Percentiles rank a stretch among this genome's conserved stretches.
These are phyloP conservation scores for Boletus sp. DNA, from an alignment of 768 basidiomycete species.

Conservation along the genomic window DNA sequence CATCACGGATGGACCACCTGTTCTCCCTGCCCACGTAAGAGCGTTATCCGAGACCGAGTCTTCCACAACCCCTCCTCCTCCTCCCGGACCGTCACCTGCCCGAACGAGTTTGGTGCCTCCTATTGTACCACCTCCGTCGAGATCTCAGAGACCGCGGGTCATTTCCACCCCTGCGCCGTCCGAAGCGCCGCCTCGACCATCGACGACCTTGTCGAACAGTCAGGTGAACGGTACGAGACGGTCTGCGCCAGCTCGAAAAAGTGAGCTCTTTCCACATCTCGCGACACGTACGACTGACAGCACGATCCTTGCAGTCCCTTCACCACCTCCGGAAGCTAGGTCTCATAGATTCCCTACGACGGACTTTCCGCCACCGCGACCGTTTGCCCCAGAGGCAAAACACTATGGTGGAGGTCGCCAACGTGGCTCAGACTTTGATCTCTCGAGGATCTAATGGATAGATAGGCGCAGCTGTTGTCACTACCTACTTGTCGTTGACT, in stretches of 20 bases:
- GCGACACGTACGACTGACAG: conserved; percentile 7
- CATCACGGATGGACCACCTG: conserved; percentile 27
- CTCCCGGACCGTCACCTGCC: conserved; percentile 29
- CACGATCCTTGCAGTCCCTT: conserved; percentile 40
- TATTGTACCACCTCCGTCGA: conserved; percentile 10
- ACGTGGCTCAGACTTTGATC: conserved; percentile 72
- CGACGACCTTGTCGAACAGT: conserved; percentile 14
- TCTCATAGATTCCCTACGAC: conserved; percentile 71
- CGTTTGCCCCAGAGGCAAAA: conserved; percentile 49
- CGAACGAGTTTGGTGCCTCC: conserved; percentile 25
- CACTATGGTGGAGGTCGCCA: conserved; percentile 65
- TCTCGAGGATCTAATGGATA: conserved; percentile 34
- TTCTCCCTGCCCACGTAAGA: conserved; percentile 38
- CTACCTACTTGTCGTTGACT: neutral
- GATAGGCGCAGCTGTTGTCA: neutral
- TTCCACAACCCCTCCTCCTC: conserved; percentile 33
- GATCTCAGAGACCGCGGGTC: conserved; percentile 24
- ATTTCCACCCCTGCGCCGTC: conserved; percentile 25
- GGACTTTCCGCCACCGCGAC: conserved; percentile 77
- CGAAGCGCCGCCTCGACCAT: conserved; percentile 15
- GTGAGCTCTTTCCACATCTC: conserved; percentile 33
- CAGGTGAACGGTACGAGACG: conserved; percentile 32
- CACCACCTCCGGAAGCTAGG: conserved; percentile 63
- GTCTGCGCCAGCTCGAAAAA: conserved; percentile 44
- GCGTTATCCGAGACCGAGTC: conserved; percentile 46